Base-by-base conservation (phyloP, 164 flowering plant species). In the Chimonanthus praecox region DNA sequence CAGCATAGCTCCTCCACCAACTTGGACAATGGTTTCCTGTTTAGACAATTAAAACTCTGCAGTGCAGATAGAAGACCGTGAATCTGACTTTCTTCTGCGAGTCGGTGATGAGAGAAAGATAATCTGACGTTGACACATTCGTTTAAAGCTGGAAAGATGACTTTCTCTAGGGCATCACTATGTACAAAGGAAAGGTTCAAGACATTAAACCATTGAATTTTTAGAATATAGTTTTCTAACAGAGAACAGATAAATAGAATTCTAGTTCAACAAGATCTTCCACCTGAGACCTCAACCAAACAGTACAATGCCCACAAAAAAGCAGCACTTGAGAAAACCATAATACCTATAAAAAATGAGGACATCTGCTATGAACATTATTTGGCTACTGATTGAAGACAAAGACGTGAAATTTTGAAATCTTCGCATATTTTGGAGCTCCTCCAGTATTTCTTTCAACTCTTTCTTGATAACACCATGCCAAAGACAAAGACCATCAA, bases 311-410 rank as follows among this genome's bases (percentile, higher is more conserved):
- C 49, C 69, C 47, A 11, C 15, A 65, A 64, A 72, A 33, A 48
- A 18, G n/a, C 67, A 68, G n/a, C 44, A 8, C 66, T 72, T 64
- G 62, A 72, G 50, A 46, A 33, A 78, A 68, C 15, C 49, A 66
- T 75, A 49, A 68, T 87, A 94, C 98, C 97, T 82, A 76, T 89
- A 91, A 78, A 86, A 89, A 49, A 84, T 78, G 69, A 91, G 72
- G 71, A 91, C 80, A 78, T 90, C 92, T 21, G 80, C 82, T 70
- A 90, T 77, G 76, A 94, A 90, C 69, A 88, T 88, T 33, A 90
- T 78, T 63, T 81, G 88, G 71, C 79, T 76, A 74, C 84, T 70
- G 20, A 84, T 68, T 61, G 85, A 78, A 74, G 84, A 69, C 54
- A 89, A 77, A 50, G 67, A 77, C 48, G 81, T 77, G 76, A 73